Percentiles rank a stretch among this genome's conserved stretches.
Evolutionary conservation across 163 green algal species (phyloP).

Genomic region (Scenedesmus sp.): DNA sequence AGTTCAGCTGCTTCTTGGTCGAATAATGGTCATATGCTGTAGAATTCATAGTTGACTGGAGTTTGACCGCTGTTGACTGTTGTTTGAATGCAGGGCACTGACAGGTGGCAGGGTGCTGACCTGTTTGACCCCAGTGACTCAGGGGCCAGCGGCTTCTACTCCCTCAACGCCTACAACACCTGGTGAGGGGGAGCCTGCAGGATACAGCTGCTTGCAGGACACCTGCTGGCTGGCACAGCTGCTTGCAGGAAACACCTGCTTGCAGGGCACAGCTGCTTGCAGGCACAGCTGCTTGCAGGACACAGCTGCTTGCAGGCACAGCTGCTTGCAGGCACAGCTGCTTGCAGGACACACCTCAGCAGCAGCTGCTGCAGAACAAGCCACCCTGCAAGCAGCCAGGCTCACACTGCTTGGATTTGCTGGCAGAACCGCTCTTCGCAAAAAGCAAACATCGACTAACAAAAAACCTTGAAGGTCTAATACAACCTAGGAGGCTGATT

Average conservation of each 20-base stretch:
- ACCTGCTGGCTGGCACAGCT: background rate
- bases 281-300: background rate
- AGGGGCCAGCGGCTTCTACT: slow-evolving; percentile 71
- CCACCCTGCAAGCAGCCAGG: background rate
- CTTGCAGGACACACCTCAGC: background rate
- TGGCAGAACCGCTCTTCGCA: background rate
- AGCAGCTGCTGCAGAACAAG: background rate
- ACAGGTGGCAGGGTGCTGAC: slow-evolving; percentile 32
- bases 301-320: background rate
- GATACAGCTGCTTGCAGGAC: background rate
- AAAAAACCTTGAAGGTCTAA: no score
- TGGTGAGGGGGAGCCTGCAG: slow-evolving; percentile 38
- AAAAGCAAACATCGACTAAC: no score
- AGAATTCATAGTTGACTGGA: background rate
- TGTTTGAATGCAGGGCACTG: slow-evolving; percentile 32
- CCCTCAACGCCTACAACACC: slow-evolving; percentile 77
- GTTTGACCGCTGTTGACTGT: background rate
- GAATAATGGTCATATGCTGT: background rate
- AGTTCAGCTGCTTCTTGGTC: background rate
- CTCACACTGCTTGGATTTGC: background rate
- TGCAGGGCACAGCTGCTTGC: background rate
- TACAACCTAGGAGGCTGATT: no score
- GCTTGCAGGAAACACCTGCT: background rate
- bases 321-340: background rate
- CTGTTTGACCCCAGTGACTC: slow-evolving; percentile 51